Percentiles rank a stretch among this genome's conserved stretches.
phyloP scores from a whole-genome alignment of 805 yeast genomes.

The Wilhelminamyces savonicus region DNA sequence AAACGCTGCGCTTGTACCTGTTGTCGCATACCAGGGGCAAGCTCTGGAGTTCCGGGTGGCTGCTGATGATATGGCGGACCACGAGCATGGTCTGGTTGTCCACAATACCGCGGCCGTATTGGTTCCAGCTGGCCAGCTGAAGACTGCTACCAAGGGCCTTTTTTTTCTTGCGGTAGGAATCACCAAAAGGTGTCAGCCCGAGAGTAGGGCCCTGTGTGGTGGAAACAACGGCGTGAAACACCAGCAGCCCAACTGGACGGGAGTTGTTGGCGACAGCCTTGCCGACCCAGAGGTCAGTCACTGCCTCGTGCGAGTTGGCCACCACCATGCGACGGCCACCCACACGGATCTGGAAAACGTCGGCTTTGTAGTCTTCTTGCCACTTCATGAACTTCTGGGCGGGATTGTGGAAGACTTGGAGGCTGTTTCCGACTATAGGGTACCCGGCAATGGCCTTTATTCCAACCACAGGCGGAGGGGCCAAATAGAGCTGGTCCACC shows the following conservation, averaged over 20 bases:
- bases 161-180: constrained; percentile 39
- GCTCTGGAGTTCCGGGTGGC: constrained; percentile 7
- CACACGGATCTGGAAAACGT: constrained; percentile 56
- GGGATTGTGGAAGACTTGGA: constrained; percentile 43
- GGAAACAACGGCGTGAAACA: constrained; percentile 61
- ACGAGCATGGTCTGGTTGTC: constrained; percentile 29
- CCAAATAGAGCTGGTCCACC: too few species aligned
- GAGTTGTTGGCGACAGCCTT: constrained; percentile 51
- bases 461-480: constrained; percentile 13
- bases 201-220: constrained; percentile 52
- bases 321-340: constrained; percentile 55
- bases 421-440: constrained; percentile 49
- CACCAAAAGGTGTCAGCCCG: constrained; percentile 59
- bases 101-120: too few species aligned
- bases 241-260: constrained; percentile 57
- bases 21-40: constrained; percentile 14
- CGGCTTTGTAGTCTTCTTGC: constrained; percentile 31
- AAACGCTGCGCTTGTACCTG: constrained; percentile 3
- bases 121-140: not conserved
- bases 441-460: constrained; percentile 38
- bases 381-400: constrained; percentile 42
- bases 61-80: constrained; percentile 9
- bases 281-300: constrained; percentile 45
- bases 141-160: constrained; percentile 35
- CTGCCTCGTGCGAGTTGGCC: constrained; percentile 58